phyloP scores from a whole-genome alignment of 164 flowering plant genomes.

The Malania oleifera region DNA sequence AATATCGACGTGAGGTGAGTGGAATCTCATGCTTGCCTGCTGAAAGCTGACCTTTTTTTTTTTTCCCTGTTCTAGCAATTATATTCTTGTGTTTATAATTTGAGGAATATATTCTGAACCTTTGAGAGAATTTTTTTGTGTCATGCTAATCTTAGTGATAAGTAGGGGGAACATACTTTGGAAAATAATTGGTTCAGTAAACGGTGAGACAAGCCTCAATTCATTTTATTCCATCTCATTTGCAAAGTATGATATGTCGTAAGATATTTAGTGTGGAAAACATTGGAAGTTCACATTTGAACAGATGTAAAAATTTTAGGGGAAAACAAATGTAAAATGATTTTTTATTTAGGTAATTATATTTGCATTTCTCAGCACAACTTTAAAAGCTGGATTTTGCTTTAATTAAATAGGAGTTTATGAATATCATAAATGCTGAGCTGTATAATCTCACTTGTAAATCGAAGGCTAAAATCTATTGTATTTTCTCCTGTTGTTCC shows the following conservation, averaged over 20 bases:
- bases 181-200: no score
- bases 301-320: no score
- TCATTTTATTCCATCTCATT: no score
- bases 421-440: not conserved
- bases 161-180: no score
- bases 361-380: not conserved
- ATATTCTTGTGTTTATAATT: not conserved
- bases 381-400: no score
- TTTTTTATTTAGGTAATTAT: not conserved
- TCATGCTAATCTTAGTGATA: no score
- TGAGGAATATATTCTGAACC: not conserved
- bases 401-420: not conserved
- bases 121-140: no score
- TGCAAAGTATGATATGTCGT: no score
- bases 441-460: not conserved
- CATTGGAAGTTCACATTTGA: no score
- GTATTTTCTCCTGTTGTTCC: not conserved
- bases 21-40: not conserved
- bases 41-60: no score
- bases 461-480: not conserved
- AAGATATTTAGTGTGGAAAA: no score
- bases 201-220: no score
- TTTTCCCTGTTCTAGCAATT: not conserved
- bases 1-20: constrained; percentile 86
- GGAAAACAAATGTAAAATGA: not conserved